Evolutionary conservation across 169 alveolate genomes (phyloP), one percentile per base, ranked within the genome.

Genomic region (Plasmodium vinckei): DNA sequence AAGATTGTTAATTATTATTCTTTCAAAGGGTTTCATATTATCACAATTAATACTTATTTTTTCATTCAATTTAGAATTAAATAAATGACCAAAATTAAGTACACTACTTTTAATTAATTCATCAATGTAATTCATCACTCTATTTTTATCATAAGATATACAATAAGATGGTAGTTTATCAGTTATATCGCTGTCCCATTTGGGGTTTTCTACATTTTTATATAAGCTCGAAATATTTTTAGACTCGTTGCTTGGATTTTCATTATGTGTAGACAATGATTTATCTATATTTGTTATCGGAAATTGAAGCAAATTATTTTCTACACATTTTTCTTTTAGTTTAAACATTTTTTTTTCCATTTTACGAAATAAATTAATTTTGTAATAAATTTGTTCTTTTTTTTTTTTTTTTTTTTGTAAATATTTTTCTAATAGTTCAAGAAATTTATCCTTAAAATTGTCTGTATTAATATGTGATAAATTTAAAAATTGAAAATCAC

Each of bases 261-360:
- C 7, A 33, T 4, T 33, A 33, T 33, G 7, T 0, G 7, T 33
- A 33, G 42, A 33, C 42, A 33, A 33, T 33, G 42, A 33, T 33
- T 33, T 33, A 33, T 33, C 42, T 33, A 33, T 3, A 33, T 33
- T 33, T 33, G 5, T 9, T 12, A 49, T 9, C 42, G 42, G 19
- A 23, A 61, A n/a, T 75, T 64, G 63, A 33, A 75, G 56, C 25
- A 75, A 63, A 21, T 75, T 75, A 33, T 75, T 75, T 51, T 75
- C 88, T 15, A 61, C 88, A 12, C 49, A 46, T 63, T 75, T 75
- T 46, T 75, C 88, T 54, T 64, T 75, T 51, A 75, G 53, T 21
- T 47, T 75, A 21, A 23, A 63, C 13, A 61, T 25, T 9, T 61
- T 54, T 47, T 63, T 64, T n/a, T 46, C 33, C 12, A 75, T 47